phyloP scores from a whole-genome alignment of 2,329 filamentous ascomycete genomes.

The Dothiorella sarmentorum region DNA sequence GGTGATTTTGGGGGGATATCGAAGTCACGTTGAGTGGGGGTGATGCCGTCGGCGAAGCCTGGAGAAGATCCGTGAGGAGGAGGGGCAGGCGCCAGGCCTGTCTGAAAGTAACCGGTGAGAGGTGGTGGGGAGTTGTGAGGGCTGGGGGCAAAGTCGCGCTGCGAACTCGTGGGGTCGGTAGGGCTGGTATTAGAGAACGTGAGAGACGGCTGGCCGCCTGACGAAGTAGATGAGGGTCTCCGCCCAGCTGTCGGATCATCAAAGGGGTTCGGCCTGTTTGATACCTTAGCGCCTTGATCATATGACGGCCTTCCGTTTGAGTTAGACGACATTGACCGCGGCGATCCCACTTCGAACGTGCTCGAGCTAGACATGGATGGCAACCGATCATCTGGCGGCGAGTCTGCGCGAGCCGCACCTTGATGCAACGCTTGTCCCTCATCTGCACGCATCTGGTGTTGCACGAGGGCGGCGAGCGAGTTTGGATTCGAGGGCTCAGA shows the following conservation, averaged over 20 bases:
- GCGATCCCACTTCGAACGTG: constrained; percentile 27
- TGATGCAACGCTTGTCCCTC: constrained; percentile 51
- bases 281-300: constrained; percentile 14
- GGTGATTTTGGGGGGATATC: constrained; percentile 1
- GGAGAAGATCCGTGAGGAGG: constrained; percentile 14
- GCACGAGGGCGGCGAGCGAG: constrained; percentile 46
- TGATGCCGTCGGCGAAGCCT: background rate
- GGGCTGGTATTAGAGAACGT: constrained; percentile 17
- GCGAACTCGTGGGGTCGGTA: constrained; percentile 13
- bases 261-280: constrained; percentile 14
- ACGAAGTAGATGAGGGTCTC: constrained; percentile 17
- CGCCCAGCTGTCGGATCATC: constrained; percentile 13
- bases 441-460: constrained; percentile 52
- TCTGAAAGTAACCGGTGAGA: background rate
- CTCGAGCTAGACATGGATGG: constrained; percentile 32
- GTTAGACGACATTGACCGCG: constrained; percentile 21
- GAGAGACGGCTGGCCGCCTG: background rate
- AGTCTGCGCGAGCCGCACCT: constrained; percentile 31
- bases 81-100: constrained; percentile 13
- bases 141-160: constrained; percentile 16
- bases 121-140: constrained; percentile 6
- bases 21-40: constrained; percentile 18
- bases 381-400: constrained; percentile 23
- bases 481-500: constrained; percentile 35
- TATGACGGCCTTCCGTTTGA: constrained; percentile 16